Evolutionary conservation across 768 basidiomycete genomes (phyloP).

Genomic region (Termitomyces sp.): DNA sequence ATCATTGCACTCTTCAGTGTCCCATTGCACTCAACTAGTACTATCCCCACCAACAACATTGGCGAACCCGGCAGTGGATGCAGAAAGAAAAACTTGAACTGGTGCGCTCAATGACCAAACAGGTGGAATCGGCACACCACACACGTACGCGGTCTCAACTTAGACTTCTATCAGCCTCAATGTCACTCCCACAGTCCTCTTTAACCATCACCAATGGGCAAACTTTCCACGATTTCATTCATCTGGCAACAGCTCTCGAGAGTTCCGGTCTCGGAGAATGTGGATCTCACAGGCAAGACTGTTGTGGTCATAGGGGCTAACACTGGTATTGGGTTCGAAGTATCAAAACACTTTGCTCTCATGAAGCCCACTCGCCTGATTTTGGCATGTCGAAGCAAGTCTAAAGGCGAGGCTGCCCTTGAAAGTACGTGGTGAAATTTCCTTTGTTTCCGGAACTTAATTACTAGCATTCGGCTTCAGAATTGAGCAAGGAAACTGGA

Average conservation of each 20-base stretch:
- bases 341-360: conserved; percentile 42
- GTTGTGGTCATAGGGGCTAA: conserved; percentile 52
- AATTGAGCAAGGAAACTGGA: conserved; percentile 30
- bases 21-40: too few species aligned
- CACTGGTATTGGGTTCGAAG: conserved; percentile 48
- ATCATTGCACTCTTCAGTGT: too few species aligned
- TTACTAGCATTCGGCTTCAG: conserved; percentile 14
- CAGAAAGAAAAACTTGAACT: too few species aligned
- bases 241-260: conserved; percentile 21
- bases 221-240: conserved; percentile 16
- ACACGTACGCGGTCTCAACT: too few species aligned
- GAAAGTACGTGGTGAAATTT: conserved; percentile 28
- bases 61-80: too few species aligned
- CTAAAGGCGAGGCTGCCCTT: conserved; percentile 35
- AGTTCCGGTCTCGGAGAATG: conserved; percentile 28
- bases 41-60: too few species aligned
- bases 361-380: conserved; percentile 42
- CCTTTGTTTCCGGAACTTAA: too few species aligned
- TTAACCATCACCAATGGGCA: conserved; percentile 23
- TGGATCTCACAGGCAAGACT: conserved; percentile 43
- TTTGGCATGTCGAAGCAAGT: conserved; percentile 35
- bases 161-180: too few species aligned
- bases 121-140: too few species aligned
- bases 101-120: too few species aligned
- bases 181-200: too few species aligned